A percentile compares a stretch with the other conserved stretches of the same genome.
These are phyloP conservation scores for Triadica sebifera DNA, from an alignment of 345 rosid species.

Conservation along the genomic window DNA sequence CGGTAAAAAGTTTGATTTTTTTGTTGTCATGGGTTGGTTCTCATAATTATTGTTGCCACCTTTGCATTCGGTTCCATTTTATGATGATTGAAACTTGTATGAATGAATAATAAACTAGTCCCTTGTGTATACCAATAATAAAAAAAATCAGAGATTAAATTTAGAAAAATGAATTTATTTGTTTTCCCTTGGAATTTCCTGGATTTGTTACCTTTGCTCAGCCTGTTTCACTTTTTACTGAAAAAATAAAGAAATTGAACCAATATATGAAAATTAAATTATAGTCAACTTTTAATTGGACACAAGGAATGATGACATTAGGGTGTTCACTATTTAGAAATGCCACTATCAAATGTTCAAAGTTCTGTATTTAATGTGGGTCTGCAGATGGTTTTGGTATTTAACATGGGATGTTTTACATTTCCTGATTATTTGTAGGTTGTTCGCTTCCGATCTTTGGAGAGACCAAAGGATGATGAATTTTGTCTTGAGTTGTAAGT, in stretches of 20 bases:
- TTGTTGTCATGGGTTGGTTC: not conserved
- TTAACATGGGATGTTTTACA: not conserved
- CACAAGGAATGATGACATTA: not conserved
- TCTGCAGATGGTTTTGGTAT: not conserved
- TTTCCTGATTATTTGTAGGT: slow-evolving; percentile 44
- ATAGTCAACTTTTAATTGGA: not conserved
- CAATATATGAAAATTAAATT: not conserved
- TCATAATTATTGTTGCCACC: not conserved
- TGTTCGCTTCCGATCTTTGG: slow-evolving; percentile 53
- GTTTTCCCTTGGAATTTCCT: not conserved
- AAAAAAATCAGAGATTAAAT: not conserved
- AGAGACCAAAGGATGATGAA: slow-evolving; percentile 86
- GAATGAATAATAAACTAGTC: not conserved
- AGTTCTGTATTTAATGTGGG: not conserved
- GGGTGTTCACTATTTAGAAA: not conserved
- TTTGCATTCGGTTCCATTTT: not conserved
- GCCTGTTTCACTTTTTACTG: not conserved
- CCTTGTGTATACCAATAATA: not conserved
- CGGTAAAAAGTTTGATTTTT: not conserved
- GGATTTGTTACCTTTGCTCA: not conserved
- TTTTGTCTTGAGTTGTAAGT: slow-evolving; percentile 38
- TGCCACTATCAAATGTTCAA: not conserved
- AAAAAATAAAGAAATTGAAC: not conserved
- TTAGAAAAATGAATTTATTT: not conserved
- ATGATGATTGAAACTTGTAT: not conserved